Percentiles rank a stretch among this genome's conserved stretches.
Evolutionary conservation across 2,329 filamentous ascomycete genomes (phyloP).

Genomic region (Hymenoscyphus linearis): DNA sequence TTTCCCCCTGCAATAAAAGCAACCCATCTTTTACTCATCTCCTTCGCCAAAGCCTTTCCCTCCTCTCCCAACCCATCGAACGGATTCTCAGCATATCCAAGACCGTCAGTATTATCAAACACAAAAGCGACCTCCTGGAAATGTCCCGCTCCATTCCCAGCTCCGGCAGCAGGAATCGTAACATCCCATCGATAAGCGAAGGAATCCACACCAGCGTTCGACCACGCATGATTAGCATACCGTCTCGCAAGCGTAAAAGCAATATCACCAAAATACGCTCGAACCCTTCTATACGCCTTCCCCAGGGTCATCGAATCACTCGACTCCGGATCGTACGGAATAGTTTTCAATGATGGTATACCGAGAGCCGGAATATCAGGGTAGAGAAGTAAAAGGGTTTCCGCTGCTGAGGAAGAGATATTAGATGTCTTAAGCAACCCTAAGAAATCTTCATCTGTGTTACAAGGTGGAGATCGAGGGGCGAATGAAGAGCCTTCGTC

Average conservation of each 20-base stretch:
- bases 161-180: slow-evolving; percentile 28
- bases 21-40: slow-evolving; percentile 16
- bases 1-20: slow-evolving; percentile 9
- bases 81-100: slow-evolving; percentile 39
- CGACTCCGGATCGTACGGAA: slow-evolving; percentile 16
- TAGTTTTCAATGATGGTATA: slow-evolving; percentile 36
- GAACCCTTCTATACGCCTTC: slow-evolving; percentile 16
- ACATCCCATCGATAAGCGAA: slow-evolving; percentile 44
- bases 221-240: slow-evolving; percentile 12
- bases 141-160: slow-evolving; percentile 32
- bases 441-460: slow-evolving; percentile 26
- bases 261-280: slow-evolving; percentile 18
- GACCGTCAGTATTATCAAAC: slow-evolving; percentile 45
- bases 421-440: neutral
- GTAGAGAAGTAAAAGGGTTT: slow-evolving; percentile 41
- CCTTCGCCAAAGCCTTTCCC: slow-evolving; percentile 5
- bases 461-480: slow-evolving; percentile 25
- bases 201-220: slow-evolving; percentile 9
- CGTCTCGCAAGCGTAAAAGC: slow-evolving; percentile 13
- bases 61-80: slow-evolving; percentile 24
- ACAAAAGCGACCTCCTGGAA: slow-evolving; percentile 49
- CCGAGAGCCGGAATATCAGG: slow-evolving; percentile 44
- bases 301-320: slow-evolving; percentile 32
- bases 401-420: neutral
- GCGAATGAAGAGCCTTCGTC: slow-evolving; percentile 37